Evolutionary conservation across 805 yeast genomes (phyloP), one percentile per base, ranked within the genome.

Genomic region (Candida jianshihensis): DNA sequence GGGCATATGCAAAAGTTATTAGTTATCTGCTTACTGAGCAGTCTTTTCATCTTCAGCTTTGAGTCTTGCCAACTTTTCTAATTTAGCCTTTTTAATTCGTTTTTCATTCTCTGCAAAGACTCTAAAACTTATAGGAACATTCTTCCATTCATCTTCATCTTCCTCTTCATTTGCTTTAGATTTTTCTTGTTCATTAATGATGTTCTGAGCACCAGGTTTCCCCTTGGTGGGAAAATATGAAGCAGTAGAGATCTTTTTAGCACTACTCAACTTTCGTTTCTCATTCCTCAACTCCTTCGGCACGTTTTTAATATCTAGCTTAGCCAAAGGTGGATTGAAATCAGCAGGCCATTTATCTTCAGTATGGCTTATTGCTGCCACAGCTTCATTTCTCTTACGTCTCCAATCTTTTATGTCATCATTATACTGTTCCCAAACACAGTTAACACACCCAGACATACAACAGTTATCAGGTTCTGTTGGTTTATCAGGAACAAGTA

Each of bases 401-500:
- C 78, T 75, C 96, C 96, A 92, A 24, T 86, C 86, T 43, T 76
- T 79, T 34, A 89, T 51, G 55, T 92, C 97, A 36, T 90, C 97
- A 46, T 82, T 80, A 56, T 76, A 90, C 37, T 85, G 63, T 49
- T 89, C 96, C 97, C 97, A 92, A 2, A 90, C 97, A 59, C 98
- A 90, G 59, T 90, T 88, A 21, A 86, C 78, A 59, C 98, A 90
- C 1, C 98, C 98, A 39, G 92, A 80, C 95, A 88, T 88, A 59
- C 98, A 90, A 58, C 98, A 90, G 57, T 90, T 88, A 48, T 89
- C 95, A 2, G 97, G 97, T 48, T 86, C 96, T 5, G 62, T 65
- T 0, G 98, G 97, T 53, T 70, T 73, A n/a, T 73, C 75, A 3
- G 96, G 96, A 0, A 90, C 95, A 7, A 54, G 57, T 0, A 92